Percentiles rank a stretch among this genome's conserved stretches.
Evolutionary conservation across 1,139 yeast species (phyloP).

Genomic region (Debaryomyces sp.): DNA sequence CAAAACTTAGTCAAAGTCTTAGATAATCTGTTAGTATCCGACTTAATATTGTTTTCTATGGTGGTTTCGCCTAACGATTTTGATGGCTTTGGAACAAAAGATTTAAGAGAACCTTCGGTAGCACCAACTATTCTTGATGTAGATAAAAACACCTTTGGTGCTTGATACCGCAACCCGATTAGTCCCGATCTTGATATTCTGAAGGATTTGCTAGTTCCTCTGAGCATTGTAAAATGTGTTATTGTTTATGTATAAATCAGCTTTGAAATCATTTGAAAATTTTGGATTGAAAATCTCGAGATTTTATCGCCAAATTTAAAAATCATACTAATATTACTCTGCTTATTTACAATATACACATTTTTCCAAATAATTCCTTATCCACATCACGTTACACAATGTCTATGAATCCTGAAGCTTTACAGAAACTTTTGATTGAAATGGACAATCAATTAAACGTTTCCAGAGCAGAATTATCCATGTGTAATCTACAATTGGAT

Average conservation of each 20-base stretch:
- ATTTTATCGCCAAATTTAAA: background rate
- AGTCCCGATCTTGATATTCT: background rate
- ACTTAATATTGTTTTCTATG: conserved; percentile 51
- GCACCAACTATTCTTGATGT: conserved; percentile 10
- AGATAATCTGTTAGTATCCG: conserved; percentile 72
- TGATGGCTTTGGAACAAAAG: conserved; percentile 11
- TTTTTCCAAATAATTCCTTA: background rate
- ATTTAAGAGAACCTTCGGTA: conserved; percentile 14
- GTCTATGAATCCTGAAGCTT: conserved; percentile 53
- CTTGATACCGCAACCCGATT: background rate
- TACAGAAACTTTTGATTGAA: conserved; percentile 57
- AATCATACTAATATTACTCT: background rate
- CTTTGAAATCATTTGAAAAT: background rate
- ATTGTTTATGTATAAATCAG: background rate
- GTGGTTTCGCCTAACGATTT: conserved; percentile 38
- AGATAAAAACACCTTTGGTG: background rate
- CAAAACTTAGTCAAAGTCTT: conserved; percentile 80
- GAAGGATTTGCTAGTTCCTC: conserved; percentile 6
- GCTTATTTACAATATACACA: background rate
- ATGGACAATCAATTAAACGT: conserved; percentile 65
- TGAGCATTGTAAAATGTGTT: conserved; percentile 8
- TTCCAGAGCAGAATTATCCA: conserved; percentile 63
- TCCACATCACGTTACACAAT: background rate
- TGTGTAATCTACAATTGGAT: conserved; percentile 62
- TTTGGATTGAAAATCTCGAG: conserved; percentile 1